Base-by-base conservation (phyloP, 495 filamentous ascomycete species). In the Aspergillus homomorphus region DNA sequence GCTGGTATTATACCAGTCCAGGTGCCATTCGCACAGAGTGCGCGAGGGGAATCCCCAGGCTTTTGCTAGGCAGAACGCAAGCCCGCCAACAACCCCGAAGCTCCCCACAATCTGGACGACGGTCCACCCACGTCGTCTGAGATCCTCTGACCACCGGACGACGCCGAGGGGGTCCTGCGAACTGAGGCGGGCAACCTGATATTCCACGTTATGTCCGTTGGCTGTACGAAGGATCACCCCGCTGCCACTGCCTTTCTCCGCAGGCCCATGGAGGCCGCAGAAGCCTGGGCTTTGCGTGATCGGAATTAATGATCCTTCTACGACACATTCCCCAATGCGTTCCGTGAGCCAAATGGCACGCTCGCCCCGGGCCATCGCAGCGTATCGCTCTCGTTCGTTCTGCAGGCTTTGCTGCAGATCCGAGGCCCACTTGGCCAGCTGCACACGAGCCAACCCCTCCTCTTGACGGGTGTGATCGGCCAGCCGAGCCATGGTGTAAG, bases 361-460 rank as follows among this genome's bases (percentile, higher is more conserved):
- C 60, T 96, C 90, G n/a, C 80, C 82, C 5, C 81, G 77, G 8
- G 87, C 84, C 0, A 95, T 77, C 2, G 82, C 74, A 45, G 89
- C 86, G 58, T 90, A 96, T 67, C 89, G 77, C 21, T 86, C 84
- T 10, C 90, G 85, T 69, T 98, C 93, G 44, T 90, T 88, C 22
- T 87, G 82, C 5, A 96, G 74, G 62, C 89, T 92, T 49, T 84
- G 86, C 66, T 97, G 92, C 0, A 98, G 80, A 66, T 96, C 91
- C 1, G 85, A 81, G 10, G 93, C 93, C 94, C 94, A 98, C 65
- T 92, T 89, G 7, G 88, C 88, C 14, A 97, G 78, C 19, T 88
- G 82, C 22, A 96, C 81, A 64, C 91, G 89, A 4, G 90, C 88
- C n/a, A 89, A 73, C 12, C 77, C 80, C 61, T 92, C 86, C 70